These are phyloP conservation scores for Trebouxiophyceae sp. DNA, from an alignment of 163 green algal species.

Conservation along the genomic window DNA sequence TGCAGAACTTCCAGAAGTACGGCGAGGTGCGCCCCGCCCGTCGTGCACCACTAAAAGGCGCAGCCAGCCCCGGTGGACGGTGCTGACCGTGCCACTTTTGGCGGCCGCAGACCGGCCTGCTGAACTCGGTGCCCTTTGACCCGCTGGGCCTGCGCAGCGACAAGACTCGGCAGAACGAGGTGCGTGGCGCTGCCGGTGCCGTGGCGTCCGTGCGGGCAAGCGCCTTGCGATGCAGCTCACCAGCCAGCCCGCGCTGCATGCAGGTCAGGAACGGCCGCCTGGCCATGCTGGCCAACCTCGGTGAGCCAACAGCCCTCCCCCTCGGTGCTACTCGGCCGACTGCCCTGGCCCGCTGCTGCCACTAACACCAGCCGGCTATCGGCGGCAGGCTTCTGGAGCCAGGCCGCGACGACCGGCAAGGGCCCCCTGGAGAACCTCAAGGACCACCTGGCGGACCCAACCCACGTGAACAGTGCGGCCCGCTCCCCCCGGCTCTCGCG, in stretches of 20 bases:
- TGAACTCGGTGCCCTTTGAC: constrained; percentile 67
- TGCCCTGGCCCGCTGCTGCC: too few relatives aligned
- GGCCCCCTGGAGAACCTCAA: constrained; percentile 37
- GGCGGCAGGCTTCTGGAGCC: constrained; percentile 35
- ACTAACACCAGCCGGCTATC: too few relatives aligned
- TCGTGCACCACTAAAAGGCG: background rate
- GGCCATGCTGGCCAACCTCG: constrained; percentile 54
- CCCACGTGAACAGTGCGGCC: constrained; percentile 79
- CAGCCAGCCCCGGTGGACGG: background rate
- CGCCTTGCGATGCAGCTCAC: background rate
- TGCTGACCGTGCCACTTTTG: background rate
- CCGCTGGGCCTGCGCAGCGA: constrained; percentile 59
- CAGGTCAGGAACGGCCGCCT: constrained; percentile 83
- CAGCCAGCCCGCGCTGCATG: constrained; percentile 2
- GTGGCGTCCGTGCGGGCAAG: too few relatives aligned
- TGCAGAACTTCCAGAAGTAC: constrained; percentile 72
- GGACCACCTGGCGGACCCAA: constrained; percentile 71
- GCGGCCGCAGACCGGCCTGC: constrained; percentile 33
- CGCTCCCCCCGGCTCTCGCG: background rate
- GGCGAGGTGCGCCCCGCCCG: constrained; percentile 40
- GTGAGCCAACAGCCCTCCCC: too few relatives aligned
- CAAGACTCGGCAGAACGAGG: constrained; percentile 67
- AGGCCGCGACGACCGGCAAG: constrained; percentile 83
- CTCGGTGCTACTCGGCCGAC: background rate
- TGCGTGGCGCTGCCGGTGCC: too few relatives aligned